Evolutionary conservation across 176 grass and related monocot genomes (phyloP).

Genomic region (Alloteropsis semialata): DNA sequence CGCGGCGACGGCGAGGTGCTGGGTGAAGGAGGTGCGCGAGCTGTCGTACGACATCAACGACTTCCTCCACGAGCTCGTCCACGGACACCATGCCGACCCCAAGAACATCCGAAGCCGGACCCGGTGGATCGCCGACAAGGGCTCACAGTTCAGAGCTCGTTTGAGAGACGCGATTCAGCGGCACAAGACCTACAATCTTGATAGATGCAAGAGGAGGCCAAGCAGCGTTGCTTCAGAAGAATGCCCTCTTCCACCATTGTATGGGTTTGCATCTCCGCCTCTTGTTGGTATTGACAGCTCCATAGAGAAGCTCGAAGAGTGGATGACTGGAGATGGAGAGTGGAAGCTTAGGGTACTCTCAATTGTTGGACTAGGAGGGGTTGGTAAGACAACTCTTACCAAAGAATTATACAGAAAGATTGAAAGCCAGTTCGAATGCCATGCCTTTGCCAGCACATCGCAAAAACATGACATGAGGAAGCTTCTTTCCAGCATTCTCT

Average conservation of each 20-base stretch:
- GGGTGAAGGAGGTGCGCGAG: constrained; percentile 20
- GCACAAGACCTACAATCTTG: neutral
- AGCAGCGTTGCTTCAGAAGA: neutral
- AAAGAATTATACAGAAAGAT: neutral
- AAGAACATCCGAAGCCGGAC: neutral
- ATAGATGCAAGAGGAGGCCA: neutral
- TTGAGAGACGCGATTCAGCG: neutral
- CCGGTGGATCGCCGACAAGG: neutral
- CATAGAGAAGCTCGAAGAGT: neutral
- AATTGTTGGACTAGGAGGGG: neutral
- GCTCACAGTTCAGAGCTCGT: neutral
- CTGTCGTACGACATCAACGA: constrained; percentile 25
- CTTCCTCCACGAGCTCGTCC: constrained; percentile 2
- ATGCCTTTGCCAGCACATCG: neutral
- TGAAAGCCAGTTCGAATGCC: neutral
- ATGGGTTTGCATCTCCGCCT: neutral
- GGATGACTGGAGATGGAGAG: neutral
- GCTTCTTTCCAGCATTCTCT: constrained; percentile 13
- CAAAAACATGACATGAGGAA: constrained; percentile 8
- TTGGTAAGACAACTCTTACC: constrained; percentile 28
- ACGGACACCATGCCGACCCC: neutral
- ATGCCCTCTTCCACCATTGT: neutral
- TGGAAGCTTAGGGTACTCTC: neutral
- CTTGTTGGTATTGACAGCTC: neutral
- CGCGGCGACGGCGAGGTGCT: neutral